A percentile compares a stretch with the other conserved stretches of the same genome.
phyloP scores from a whole-genome alignment of 768 basidiomycete genomes.

The Mycena belliarum region DNA sequence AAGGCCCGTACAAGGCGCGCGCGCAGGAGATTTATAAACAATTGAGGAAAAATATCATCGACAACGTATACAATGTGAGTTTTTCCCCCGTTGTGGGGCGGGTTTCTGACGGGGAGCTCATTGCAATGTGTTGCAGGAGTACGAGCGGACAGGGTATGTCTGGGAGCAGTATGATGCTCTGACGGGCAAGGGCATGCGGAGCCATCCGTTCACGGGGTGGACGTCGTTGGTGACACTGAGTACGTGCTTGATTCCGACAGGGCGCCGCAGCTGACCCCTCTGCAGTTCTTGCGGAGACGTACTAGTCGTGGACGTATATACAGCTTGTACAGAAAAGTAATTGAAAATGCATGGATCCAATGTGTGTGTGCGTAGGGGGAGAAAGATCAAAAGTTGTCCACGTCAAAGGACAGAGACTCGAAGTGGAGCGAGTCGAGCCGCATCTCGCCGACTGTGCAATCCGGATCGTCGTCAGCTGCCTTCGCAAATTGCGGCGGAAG shows the following conservation, averaged over 20 bases:
- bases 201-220: conserved; percentile 98
- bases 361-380: conserved; percentile 3
- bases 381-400: conserved; percentile 46
- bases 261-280: not conserved
- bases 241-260: conserved; percentile 29
- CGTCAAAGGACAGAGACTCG: conserved; percentile 68
- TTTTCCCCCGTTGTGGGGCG: not conserved
- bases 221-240: conserved; percentile 87
- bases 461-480: conserved; percentile 21
- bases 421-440: conserved; percentile 73
- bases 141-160: conserved; percentile 88
- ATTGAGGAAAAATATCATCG: conserved; percentile 78
- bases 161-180: conserved; percentile 96
- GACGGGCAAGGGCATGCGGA: conserved; percentile 83
- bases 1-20: conserved; percentile 78
- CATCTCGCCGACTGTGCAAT: conserved; percentile 44
- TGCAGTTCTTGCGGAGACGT: conserved; percentile 33
- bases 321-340: conserved; percentile 16
- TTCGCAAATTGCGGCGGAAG: conserved; percentile 23
- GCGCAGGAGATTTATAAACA: conserved; percentile 81
- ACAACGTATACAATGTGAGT: conserved; percentile 70
- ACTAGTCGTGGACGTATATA: conserved; percentile 23
- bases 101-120: not conserved
- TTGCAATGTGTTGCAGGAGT: conserved; percentile 65
- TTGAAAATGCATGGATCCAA: conserved; percentile 14